Percentiles rank a stretch among this genome's conserved stretches.
Conservation (phyloP, 495 filamentous ascomycete species). For the Penicillium turbatum region DNA sequence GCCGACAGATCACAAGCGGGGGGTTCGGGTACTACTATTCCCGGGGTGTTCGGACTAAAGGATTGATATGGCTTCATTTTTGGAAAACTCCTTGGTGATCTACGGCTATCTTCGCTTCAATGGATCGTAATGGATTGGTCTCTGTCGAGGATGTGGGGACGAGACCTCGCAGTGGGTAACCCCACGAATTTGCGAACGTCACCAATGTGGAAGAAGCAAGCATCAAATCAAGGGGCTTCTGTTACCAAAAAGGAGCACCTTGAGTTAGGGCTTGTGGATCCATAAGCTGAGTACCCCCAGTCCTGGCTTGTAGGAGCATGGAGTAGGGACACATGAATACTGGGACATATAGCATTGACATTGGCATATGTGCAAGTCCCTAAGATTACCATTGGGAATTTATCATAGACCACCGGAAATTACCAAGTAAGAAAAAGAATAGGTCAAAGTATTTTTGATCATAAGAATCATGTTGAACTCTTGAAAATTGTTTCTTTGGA, state of each 20-base stretch:
- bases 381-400: neutral
- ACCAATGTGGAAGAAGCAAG: no score
- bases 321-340: no score
- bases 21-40: slow-evolving; percentile 7
- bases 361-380: neutral
- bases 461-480: slow-evolving; percentile 40
- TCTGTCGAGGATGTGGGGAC: neutral
- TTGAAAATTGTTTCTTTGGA: slow-evolving; percentile 43
- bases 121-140: neutral
- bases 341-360: no score
- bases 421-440: slow-evolving; percentile 10
- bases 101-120: neutral
- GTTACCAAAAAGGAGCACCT: no score
- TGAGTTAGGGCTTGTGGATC: no score
- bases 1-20: slow-evolving; percentile 13
- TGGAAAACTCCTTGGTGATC: neutral
- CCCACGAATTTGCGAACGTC: neutral
- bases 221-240: no score
- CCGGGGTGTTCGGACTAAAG: slow-evolving; percentile 1
- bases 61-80: neutral
- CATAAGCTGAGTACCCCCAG: no score
- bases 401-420: neutral
- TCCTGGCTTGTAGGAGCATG: no score
- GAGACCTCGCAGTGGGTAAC: neutral
- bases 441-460: slow-evolving; percentile 17